Evolutionary conservation across 179 eudicot species (phyloP).

Genomic region (Silene coronaria): DNA sequence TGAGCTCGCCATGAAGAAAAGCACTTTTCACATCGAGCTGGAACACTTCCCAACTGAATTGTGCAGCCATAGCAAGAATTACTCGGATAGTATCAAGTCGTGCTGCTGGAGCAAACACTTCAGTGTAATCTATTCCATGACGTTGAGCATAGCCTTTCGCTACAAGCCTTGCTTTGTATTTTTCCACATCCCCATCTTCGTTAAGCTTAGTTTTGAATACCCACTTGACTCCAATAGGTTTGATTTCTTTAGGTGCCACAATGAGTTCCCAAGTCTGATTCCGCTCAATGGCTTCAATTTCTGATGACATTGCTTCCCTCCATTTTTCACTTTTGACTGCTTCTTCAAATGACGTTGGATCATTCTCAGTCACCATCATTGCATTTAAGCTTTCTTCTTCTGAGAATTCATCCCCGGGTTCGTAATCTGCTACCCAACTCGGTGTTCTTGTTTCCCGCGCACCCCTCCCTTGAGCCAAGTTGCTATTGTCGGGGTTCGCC

Average conservation of each 20-base stretch:
- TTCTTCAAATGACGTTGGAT: neutral
- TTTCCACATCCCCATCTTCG: neutral
- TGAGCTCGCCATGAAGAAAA: too few species aligned
- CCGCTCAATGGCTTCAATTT: neutral
- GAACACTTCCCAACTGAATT: too few species aligned
- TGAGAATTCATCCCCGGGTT: neutral
- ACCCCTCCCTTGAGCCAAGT: neutral
- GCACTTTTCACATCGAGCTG: too few species aligned
- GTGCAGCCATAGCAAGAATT: too few species aligned
- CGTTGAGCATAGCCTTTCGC: neutral
- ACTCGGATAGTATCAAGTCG: too few species aligned
- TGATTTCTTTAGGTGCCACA: neutral
- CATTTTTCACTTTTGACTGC: neutral
- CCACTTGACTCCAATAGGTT: constrained; percentile 7
- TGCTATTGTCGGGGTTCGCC: too few species aligned
- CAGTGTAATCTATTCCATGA: neutral
- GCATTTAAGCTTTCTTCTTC: neutral
- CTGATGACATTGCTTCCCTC: neutral
- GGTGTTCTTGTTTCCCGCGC: neutral
- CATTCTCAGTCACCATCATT: neutral
- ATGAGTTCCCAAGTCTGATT: neutral
- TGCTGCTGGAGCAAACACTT: neutral
- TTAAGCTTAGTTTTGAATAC: constrained; percentile 2
- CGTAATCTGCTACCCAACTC: neutral
- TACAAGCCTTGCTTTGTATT: neutral